phyloP scores from a whole-genome alignment of 305 asterid species.

The Fraxinus floribunda region DNA sequence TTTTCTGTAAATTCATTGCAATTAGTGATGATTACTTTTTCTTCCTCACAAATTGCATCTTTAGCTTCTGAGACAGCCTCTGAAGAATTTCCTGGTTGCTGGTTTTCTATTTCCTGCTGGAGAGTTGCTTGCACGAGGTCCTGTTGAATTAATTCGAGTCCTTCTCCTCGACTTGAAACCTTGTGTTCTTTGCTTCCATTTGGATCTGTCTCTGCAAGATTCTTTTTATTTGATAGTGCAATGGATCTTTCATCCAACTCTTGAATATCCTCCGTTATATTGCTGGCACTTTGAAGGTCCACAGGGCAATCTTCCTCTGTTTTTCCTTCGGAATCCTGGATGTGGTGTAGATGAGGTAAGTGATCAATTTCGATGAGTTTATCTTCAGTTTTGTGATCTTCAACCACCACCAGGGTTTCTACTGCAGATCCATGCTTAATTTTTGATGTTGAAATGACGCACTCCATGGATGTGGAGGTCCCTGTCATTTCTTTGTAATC shows the following conservation, averaged over 20 bases:
- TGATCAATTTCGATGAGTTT: conserved; percentile 19
- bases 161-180: conserved; percentile 17
- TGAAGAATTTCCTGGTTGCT: conserved; percentile 21
- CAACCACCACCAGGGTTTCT: conserved; percentile 13
- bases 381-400: conserved; percentile 20
- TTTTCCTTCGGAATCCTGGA: conserved; percentile 19
- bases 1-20: conserved; percentile 16
- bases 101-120: conserved; percentile 26
- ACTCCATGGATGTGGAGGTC: conserved; percentile 20
- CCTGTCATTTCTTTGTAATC: conserved; percentile 20
- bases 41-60: conserved; percentile 19
- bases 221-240: conserved; percentile 25
- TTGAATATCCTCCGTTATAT: conserved; percentile 15
- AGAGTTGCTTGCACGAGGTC: conserved; percentile 16
- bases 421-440: conserved; percentile 15
- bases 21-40: conserved; percentile 4
- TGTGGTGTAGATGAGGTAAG: conserved; percentile 17
- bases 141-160: conserved; percentile 13
- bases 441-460: conserved; percentile 19
- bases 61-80: conserved; percentile 26
- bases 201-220: conserved; percentile 16
- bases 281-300: conserved; percentile 23
- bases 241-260: conserved; percentile 20
- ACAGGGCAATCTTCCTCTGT: conserved; percentile 19
- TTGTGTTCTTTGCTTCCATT: conserved; percentile 11